These are phyloP conservation scores for Saccharomyces kudriavzevii DNA, from an alignment of 805 yeast genomes.

Conservation along the genomic window DNA sequence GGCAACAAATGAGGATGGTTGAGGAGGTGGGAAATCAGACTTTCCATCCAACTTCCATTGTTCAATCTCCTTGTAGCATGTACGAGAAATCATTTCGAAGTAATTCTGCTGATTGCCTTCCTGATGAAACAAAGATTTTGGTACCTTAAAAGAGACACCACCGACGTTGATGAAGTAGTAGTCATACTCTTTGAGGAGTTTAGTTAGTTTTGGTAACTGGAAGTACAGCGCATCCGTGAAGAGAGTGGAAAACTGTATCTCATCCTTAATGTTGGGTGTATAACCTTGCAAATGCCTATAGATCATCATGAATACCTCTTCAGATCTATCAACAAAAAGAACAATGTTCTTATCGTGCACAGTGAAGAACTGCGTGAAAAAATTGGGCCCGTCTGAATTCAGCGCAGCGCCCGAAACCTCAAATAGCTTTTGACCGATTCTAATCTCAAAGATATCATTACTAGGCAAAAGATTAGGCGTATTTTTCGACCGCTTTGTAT, in stretches of 20 bases:
- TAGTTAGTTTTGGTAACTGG: conserved; percentile 47
- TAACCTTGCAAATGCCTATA: conserved; percentile 74
- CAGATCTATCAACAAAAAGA: conserved; percentile 66
- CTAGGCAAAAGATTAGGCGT: conserved; percentile 43
- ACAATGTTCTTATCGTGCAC: conserved; percentile 14
- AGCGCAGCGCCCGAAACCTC: conserved; percentile 64
- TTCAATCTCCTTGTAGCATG: conserved; percentile 44
- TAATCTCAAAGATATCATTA: conserved; percentile 55
- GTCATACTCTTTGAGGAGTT: conserved; percentile 42
- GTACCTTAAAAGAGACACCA: conserved; percentile 47
- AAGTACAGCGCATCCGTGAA: conserved; percentile 66
- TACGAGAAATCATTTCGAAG: conserved; percentile 53
- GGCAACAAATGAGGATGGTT: conserved; percentile 42
- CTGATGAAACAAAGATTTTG: conserved; percentile 42
- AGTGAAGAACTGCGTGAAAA: conserved; percentile 63
- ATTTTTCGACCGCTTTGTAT: not conserved
- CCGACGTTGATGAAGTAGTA: conserved; percentile 51
- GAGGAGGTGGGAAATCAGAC: conserved; percentile 61
- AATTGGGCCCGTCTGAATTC: conserved; percentile 79
- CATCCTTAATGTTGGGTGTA: conserved; percentile 46
- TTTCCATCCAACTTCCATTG: conserved; percentile 30
- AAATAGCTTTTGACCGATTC: conserved; percentile 56
- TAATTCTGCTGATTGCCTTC: conserved; percentile 73
- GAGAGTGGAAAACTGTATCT: conserved; percentile 51
- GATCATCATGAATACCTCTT: conserved; percentile 56